phyloP scores from a whole-genome alignment of 805 yeast genomes.

The Pichia manshurica region DNA sequence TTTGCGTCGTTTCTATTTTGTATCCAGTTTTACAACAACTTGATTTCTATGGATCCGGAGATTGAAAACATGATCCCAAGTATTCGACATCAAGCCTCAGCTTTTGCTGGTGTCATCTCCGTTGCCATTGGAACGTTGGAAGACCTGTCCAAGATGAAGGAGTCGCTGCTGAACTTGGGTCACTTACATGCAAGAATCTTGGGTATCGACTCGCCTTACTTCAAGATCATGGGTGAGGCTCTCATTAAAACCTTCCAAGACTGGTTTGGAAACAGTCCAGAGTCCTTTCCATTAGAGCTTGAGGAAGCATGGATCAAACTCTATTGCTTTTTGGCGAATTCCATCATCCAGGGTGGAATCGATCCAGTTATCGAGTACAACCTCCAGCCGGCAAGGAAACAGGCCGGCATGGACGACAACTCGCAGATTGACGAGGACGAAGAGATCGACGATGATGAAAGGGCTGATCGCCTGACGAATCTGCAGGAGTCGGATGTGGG shows the following conservation, averaged over 20 bases:
- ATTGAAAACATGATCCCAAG: conserved; percentile 67
- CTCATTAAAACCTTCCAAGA: conserved; percentile 62
- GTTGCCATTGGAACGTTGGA: conserved; percentile 63
- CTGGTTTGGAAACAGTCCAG: conserved; percentile 37
- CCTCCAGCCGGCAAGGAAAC: conserved; percentile 4
- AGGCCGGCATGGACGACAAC: not conserved
- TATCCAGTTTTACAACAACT: conserved; percentile 67
- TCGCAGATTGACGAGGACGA: not conserved
- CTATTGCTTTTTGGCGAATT: conserved; percentile 62
- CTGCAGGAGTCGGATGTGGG: not conserved
- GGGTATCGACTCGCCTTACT: conserved; percentile 64
- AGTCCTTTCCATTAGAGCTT: conserved; percentile 48
- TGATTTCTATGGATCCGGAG: conserved; percentile 53
- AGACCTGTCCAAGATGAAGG: conserved; percentile 50
- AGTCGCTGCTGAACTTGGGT: conserved; percentile 56
- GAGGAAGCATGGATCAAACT: conserved; percentile 69
- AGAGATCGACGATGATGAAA: conserved; percentile 7
- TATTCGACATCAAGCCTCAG: conserved; percentile 69
- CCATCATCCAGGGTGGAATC: conserved; percentile 55
- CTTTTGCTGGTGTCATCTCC: conserved; percentile 74
- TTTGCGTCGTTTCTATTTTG: conserved; percentile 61
- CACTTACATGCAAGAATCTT: conserved; percentile 71
- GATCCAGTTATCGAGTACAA: conserved; percentile 39
- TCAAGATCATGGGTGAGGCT: conserved; percentile 70
- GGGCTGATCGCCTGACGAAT: not conserved